Evolutionary conservation across 331 rosid genomes (phyloP), one percentile per base, ranked within the genome.

Genomic region (Phaseolus coccineus): DNA sequence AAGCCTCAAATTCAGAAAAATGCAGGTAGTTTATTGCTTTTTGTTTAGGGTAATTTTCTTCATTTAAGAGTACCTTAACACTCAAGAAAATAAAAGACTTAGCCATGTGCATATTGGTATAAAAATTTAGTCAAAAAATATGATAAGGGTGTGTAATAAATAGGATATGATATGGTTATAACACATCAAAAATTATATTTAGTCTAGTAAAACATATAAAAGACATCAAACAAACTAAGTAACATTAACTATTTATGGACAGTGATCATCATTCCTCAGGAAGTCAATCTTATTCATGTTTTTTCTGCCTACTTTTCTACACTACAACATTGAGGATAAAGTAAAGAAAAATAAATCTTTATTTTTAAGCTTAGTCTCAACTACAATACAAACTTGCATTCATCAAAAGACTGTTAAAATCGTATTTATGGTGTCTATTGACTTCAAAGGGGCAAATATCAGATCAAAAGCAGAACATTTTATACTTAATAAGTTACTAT

Each of bases 1-100:
- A 73, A 83, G 73, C 89, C 87, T 51, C 82, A 85, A 24, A 85
- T 73, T 64, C 87, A 78, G 77, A 92, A 82, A 77, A 82, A 89
- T 85, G 91, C 92, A 76, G 92, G 93, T 90, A 68, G n/a, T 22
- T 81, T 9, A 73, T 24, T 69, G 15, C 11, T 33, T 57, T 35
- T 6, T 44, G 25, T 22, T 44, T 61, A 37, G 69, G 19, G 24
- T 27, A 6, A 42, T 65, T 44, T 74, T 59, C 56, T 56, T 67
- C 71, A 68, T 74, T 28, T 4, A 33, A 70, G 30, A 70, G 39
- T 44, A 15, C 44, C 8, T 1, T 19, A 9, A 57, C 11, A 30
- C 42, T 61, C 24, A 14, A 30, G 27, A 63, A 63, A 16, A 33
- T 8, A 7, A 63, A 28, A 27, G 3, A 25, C 0, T 14, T 4